phyloP scores from a whole-genome alignment of 441 rosid genomes.

The Erysimum cheiri region DNA sequence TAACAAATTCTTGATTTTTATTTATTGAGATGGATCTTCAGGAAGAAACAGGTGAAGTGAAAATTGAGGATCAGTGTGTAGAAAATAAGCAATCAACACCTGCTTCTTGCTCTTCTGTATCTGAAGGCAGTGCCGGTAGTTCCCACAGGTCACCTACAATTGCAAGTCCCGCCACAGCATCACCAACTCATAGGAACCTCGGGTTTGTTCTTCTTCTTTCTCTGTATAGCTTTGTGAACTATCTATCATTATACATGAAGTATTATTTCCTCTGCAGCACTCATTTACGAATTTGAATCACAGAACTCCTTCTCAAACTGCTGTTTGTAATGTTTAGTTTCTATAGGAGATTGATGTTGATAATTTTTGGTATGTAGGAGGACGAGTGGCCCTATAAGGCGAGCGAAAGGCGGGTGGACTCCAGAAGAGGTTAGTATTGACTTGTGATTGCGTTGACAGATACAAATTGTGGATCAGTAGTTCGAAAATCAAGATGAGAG shows the following conservation, averaged over 20 bases:
- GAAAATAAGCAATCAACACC: constrained; percentile 82
- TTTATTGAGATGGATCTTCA: constrained; percentile 50
- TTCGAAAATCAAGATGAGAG: constrained; percentile 8
- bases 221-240: background rate
- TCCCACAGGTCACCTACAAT: constrained; percentile 69
- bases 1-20: constrained; percentile 24
- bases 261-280: background rate
- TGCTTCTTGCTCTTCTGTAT: constrained; percentile 79
- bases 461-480: background rate
- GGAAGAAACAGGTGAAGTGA: constrained; percentile 60
- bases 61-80: constrained; percentile 70
- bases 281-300: background rate
- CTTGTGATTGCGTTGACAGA: constrained; percentile 9
- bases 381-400: constrained; percentile 91
- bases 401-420: constrained; percentile 99
- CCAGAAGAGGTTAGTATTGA: constrained; percentile 73
- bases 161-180: constrained; percentile 70
- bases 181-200: constrained; percentile 67
- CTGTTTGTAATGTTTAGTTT: constrained; percentile 9
- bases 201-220: constrained; percentile 3
- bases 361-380: constrained; percentile 64
- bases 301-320: background rate
- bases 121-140: constrained; percentile 80
- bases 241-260: constrained; percentile 5
- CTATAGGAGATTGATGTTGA: constrained; percentile 13